These are phyloP conservation scores for Chimonanthus praecox DNA, from an alignment of 164 flowering plant species.

Conservation along the genomic window DNA sequence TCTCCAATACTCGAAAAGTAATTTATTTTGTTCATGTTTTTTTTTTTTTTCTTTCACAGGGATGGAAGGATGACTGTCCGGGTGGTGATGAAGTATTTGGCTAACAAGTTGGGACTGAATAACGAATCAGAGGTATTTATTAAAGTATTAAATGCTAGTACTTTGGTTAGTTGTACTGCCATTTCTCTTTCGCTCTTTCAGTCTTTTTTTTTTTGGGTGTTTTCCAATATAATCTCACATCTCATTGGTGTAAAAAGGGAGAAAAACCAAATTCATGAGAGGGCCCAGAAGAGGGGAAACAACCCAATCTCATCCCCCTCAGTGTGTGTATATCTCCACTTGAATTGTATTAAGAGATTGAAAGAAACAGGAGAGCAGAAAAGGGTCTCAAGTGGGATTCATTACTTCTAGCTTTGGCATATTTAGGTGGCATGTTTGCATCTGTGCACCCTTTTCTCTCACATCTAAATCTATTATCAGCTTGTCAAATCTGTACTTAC, in stretches of 20 bases:
- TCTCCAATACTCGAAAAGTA: neutral
- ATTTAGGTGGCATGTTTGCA: slow-evolving; percentile 44
- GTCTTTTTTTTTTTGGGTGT: neutral
- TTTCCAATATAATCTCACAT: slow-evolving; percentile 1
- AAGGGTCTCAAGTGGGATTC: slow-evolving; percentile 10
- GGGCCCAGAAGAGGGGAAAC: slow-evolving; percentile 10
- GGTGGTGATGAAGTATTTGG: slow-evolving; percentile 80
- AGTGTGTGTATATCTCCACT: slow-evolving; percentile 2
- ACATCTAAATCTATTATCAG: neutral
- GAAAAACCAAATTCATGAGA: slow-evolving; percentile 6
- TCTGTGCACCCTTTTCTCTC: slow-evolving; percentile 19
- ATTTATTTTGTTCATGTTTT: neutral
- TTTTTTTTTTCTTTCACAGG: slow-evolving; percentile 28
- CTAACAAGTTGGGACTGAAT: slow-evolving; percentile 76
- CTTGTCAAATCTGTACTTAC: neutral
- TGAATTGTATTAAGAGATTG: slow-evolving; percentile 27
- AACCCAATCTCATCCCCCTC: slow-evolving; percentile 4
- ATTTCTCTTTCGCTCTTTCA: slow-evolving; percentile 5
- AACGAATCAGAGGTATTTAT: slow-evolving; percentile 90
- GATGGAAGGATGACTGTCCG: slow-evolving; percentile 88
- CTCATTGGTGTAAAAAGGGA: neutral
- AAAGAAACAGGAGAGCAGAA: slow-evolving; percentile 56
- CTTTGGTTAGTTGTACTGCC: neutral
- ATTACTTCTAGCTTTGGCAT: slow-evolving; percentile 19
- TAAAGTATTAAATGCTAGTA: neutral